A percentile compares a stretch with the other conserved stretches of the same genome.
These are phyloP conservation scores for Annulohypoxylon nitens DNA, from an alignment of 495 filamentous ascomycete species.

Conservation along the genomic window DNA sequence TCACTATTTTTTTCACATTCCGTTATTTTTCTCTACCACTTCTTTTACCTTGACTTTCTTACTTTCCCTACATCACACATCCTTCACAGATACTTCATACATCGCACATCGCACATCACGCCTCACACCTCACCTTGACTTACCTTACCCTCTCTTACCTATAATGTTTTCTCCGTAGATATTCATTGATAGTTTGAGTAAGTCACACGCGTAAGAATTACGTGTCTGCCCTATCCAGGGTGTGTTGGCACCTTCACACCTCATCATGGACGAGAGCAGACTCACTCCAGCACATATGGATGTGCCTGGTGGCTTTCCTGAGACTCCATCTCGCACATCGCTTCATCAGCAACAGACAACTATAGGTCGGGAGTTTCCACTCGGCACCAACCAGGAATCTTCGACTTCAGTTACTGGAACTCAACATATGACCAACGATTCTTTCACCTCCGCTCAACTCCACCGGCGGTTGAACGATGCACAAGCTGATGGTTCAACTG, in stretches of 20 bases:
- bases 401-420: constrained; percentile 24
- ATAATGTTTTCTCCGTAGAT: constrained; percentile 25
- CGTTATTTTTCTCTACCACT: not conserved
- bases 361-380: constrained; percentile 30
- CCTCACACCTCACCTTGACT: too few relatives aligned
- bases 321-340: constrained; percentile 34
- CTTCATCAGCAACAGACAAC: not conserved
- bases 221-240: constrained; percentile 10
- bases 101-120: too few relatives aligned
- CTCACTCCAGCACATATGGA: constrained; percentile 35
- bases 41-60: not conserved
- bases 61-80: too few relatives aligned
- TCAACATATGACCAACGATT: not conserved
- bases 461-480: constrained; percentile 6
- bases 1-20: constrained; percentile 11
- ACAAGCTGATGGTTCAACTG: constrained; percentile 19
- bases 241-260: not conserved
- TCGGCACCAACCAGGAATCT: constrained; percentile 8
- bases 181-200: constrained; percentile 17
- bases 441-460: constrained; percentile 15
- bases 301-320: constrained; percentile 44
- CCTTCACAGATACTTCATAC: too few relatives aligned
- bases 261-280: constrained; percentile 37
- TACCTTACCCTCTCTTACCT: not conserved
- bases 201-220: not conserved